Evolutionary conservation across 2,329 filamentous ascomycete genomes (phyloP).

Genomic region (Dothistroma septosporum): DNA sequence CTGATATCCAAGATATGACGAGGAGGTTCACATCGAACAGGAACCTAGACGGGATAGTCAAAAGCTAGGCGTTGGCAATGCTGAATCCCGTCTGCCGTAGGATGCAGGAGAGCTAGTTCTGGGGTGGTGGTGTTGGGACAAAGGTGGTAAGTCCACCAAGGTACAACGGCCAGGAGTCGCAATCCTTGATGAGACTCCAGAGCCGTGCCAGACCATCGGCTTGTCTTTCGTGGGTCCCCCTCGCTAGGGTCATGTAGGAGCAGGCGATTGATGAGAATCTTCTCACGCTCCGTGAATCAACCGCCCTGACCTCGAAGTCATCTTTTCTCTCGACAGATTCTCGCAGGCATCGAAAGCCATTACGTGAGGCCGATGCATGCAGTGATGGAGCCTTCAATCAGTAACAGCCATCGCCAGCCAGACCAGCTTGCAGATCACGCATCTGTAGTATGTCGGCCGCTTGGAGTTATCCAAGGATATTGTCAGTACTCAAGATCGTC

Average conservation of each 20-base stretch:
- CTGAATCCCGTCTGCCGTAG: conserved; percentile 31
- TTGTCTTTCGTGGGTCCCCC: conserved; percentile 57
- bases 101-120: conserved; percentile 54
- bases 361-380: conserved; percentile 29
- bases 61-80: conserved; percentile 60
- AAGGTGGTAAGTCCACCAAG: conserved; percentile 33
- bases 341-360: conserved; percentile 39
- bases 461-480: conserved; percentile 41
- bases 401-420: conserved; percentile 29
- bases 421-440: conserved; percentile 30
- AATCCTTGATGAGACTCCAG: conserved; percentile 23
- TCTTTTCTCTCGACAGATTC: conserved; percentile 59
- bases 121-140: conserved; percentile 50
- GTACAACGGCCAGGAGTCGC: conserved; percentile 35
- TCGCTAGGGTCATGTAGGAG: conserved; percentile 56
- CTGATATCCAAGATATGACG: conserved; percentile 48
- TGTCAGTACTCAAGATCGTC: conserved; percentile 31
- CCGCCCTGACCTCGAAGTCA: conserved; percentile 64
- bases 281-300: conserved; percentile 52
- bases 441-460: conserved; percentile 51
- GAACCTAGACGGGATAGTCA: conserved; percentile 51
- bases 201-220: conserved; percentile 45
- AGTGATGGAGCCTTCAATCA: conserved; percentile 34
- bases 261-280: conserved; percentile 60
- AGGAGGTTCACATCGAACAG: conserved; percentile 38